Conservation (phyloP, 129 eudicot species). For the Arctium minus region DNA sequence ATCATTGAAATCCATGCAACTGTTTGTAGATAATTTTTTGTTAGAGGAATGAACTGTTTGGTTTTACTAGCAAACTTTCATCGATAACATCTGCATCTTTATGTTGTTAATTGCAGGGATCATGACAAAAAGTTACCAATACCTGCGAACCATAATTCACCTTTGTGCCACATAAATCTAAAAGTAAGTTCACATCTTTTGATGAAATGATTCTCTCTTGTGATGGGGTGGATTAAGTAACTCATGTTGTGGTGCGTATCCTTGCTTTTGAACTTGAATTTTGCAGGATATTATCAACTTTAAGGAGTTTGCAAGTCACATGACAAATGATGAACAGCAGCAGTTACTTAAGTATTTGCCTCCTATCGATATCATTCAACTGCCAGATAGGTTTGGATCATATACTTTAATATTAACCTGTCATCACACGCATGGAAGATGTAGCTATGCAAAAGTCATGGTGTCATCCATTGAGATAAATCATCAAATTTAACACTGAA, state of each 20-base stretch:
- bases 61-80: background rate
- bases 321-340: slow-evolving; percentile 47
- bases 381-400: slow-evolving; percentile 44
- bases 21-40: background rate
- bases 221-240: background rate
- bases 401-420: background rate
- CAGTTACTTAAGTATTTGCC: slow-evolving; percentile 49
- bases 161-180: slow-evolving; percentile 39
- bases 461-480: background rate
- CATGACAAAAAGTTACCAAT: slow-evolving; percentile 38
- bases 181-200: slow-evolving; percentile 32
- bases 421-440: background rate
- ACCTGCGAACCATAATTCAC: slow-evolving; percentile 48
- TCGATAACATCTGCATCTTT: background rate
- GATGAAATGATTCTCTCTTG: background rate
- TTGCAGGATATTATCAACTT: slow-evolving; percentile 54
- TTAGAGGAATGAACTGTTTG: background rate
- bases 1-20: background rate
- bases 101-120: slow-evolving; percentile 40
- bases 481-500: background rate
- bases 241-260: background rate
- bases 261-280: background rate
- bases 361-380: slow-evolving; percentile 33
- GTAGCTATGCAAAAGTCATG: too few species aligned
- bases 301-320: slow-evolving; percentile 33